phyloP scores from a whole-genome alignment of 1,284 basidiomycete genomes.

The Ustilago bromivora region DNA sequence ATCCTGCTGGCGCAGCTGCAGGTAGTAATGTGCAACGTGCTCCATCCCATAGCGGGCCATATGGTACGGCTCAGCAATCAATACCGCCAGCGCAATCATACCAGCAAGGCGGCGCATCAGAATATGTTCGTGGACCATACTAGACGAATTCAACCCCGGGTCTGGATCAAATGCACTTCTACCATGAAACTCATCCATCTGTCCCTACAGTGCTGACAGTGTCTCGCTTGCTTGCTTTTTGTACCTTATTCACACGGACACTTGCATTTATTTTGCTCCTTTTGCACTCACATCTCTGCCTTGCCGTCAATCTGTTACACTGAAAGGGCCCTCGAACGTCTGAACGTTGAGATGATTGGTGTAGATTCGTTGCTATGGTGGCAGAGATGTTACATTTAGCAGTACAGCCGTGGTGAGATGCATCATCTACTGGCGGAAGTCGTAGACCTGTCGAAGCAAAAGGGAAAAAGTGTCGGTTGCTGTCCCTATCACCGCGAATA shows the following conservation, averaged over 20 bases:
- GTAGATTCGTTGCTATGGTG: not conserved
- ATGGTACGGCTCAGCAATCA: not conserved
- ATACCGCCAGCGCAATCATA: conserved; percentile 1
- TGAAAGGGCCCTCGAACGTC: too few species aligned
- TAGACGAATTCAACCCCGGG: not conserved
- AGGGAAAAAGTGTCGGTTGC: too few species aligned
- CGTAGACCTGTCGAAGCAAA: conserved; percentile 40
- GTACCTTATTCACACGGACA: conserved; percentile 6
- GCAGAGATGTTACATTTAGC: not conserved
- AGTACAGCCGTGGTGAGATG: not conserved
- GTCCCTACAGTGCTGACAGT: not conserved
- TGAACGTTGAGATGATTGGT: not conserved
- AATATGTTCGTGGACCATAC: conserved; percentile 2
- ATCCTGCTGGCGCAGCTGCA: conserved; percentile 1
- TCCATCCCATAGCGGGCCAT: not conserved
- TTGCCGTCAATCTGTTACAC: not conserved
- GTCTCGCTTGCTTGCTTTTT: conserved; percentile 1
- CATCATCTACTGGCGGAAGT: conserved; percentile 45
- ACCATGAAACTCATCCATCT: not conserved
- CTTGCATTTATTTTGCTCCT: not conserved
- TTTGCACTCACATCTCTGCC: not conserved
- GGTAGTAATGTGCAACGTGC: not conserved
- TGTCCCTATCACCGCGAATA: too few species aligned
- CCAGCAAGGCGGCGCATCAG: not conserved
- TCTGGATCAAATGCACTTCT: conserved; percentile 1